Percentiles rank a stretch among this genome's conserved stretches.
phyloP scores from a whole-genome alignment of 805 yeast genomes.

The Candida methanosorbosa region DNA sequence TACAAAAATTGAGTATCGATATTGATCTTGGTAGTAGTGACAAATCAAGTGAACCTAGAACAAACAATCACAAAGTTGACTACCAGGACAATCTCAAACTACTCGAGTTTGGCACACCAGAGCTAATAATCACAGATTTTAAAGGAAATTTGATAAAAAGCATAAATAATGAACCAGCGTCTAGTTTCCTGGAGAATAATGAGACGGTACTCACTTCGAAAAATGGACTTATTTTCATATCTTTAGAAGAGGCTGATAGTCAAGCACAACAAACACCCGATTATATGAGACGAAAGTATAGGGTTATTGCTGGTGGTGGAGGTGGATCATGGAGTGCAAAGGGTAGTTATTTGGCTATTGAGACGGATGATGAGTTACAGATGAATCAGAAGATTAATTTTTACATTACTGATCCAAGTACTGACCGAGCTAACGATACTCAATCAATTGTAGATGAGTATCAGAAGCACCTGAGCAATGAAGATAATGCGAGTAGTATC shows the following conservation, averaged over 20 bases:
- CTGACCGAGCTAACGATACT: too few species aligned
- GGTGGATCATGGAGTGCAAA: slow-evolving; percentile 6
- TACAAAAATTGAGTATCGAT: not conserved
- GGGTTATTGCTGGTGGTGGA: slow-evolving; percentile 7
- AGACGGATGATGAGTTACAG: too few species aligned
- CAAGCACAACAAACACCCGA: slow-evolving; percentile 28
- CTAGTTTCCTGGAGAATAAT: slow-evolving; percentile 43
- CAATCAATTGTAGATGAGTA: too few species aligned
- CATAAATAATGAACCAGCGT: slow-evolving; percentile 48
- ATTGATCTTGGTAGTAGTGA: not conserved
- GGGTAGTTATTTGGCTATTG: slow-evolving; percentile 1
- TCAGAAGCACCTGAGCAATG: too few species aligned
- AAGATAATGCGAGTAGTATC: too few species aligned
- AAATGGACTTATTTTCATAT: not conserved
- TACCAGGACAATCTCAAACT: not conserved
- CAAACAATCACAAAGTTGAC: too few species aligned
- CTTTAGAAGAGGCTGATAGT: slow-evolving; percentile 10
- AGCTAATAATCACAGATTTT: slow-evolving; percentile 36
- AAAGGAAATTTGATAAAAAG: slow-evolving; percentile 53
- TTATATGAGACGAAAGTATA: too few species aligned
- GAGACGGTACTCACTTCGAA: slow-evolving; percentile 23
- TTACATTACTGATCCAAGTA: too few species aligned
- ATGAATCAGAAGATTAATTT: too few species aligned
- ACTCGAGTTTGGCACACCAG: slow-evolving; percentile 3
- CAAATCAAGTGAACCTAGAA: too few species aligned